Percentiles rank a stretch among this genome's conserved stretches.
These are phyloP conservation scores for Diddensiella transvaalensis DNA, from an alignment of 805 yeast species.

Conservation along the genomic window DNA sequence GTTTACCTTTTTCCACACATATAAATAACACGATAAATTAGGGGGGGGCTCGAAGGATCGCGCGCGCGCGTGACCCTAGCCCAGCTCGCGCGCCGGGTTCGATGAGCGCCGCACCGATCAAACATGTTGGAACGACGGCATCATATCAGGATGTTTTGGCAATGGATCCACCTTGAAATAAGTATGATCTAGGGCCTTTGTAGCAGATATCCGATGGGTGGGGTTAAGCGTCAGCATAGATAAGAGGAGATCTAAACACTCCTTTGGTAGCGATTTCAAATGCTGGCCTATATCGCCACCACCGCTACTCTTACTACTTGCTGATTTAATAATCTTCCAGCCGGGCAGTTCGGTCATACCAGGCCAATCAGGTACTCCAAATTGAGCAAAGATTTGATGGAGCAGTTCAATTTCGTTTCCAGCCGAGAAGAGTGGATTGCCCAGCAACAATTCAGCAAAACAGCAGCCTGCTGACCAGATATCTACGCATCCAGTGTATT, in stretches of 20 bases:
- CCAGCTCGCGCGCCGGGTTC: no score
- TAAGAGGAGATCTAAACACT: constrained; percentile 35
- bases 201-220: constrained; percentile 40
- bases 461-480: constrained; percentile 93
- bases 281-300: not conserved
- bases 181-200: constrained; percentile 43
- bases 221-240: constrained; percentile 45
- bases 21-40: no score
- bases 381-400: constrained; percentile 40
- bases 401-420: constrained; percentile 43
- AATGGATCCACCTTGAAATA: constrained; percentile 43
- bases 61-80: no score
- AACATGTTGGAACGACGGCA: constrained; percentile 26
- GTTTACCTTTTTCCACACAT: no score
- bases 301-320: not conserved
- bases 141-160: constrained; percentile 32
- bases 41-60: no score
- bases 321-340: constrained; percentile 30
- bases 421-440: constrained; percentile 41
- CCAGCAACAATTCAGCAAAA: constrained; percentile 47
- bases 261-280: constrained; percentile 13
- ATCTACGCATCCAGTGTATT: constrained; percentile 86
- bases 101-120: not conserved
- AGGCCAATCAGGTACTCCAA: constrained; percentile 38
- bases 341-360: constrained; percentile 65